Conservation (phyloP, 129 eudicot species). For the Tagetes erecta region DNA sequence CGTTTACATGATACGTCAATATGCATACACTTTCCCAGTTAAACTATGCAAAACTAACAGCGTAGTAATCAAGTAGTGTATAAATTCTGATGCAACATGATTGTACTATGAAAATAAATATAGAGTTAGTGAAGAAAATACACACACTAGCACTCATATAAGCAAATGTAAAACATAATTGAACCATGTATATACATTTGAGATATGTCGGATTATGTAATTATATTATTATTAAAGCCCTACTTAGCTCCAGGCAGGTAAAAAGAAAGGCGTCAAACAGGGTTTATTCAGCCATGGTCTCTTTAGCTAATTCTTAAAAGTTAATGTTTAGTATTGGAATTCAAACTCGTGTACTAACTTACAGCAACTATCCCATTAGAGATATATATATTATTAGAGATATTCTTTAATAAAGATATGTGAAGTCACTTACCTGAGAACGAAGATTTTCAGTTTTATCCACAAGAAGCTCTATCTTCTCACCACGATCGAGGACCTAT, state of each 20-base stretch:
- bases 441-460: conserved; percentile 87
- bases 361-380: background rate
- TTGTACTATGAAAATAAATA: background rate
- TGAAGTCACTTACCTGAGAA: conserved; percentile 55
- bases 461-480: conserved; percentile 83
- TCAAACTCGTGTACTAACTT: background rate
- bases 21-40: background rate
- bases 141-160: background rate
- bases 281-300: background rate
- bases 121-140: background rate
- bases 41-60: background rate
- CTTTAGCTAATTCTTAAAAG: background rate
- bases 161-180: too few species aligned
- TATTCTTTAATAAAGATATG: too few species aligned
- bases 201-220: too few species aligned
- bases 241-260: background rate
- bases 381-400: too few species aligned
- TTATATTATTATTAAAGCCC: background rate
- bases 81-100: background rate
- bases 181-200: too few species aligned
- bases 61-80: background rate
- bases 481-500: conserved; percentile 90
- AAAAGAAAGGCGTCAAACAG: background rate
- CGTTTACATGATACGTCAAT: background rate
- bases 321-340: background rate